phyloP scores from a whole-genome alignment of 805 yeast species.

The Metschnikowia shivogae region DNA sequence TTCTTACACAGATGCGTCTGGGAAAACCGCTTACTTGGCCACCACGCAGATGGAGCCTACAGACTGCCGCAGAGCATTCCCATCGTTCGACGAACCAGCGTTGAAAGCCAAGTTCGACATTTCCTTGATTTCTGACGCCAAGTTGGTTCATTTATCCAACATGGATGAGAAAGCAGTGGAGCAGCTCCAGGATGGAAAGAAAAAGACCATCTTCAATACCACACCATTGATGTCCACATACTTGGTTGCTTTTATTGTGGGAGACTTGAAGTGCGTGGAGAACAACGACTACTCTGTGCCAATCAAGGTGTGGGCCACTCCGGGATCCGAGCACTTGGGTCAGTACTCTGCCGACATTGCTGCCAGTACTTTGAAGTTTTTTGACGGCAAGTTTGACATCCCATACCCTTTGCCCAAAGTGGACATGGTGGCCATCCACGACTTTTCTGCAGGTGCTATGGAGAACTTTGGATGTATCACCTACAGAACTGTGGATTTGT shows the following conservation, averaged over 20 bases:
- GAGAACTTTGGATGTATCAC: conserved; percentile 82
- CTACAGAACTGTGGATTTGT: conserved; percentile 70
- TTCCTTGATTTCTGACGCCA: conserved; percentile 52
- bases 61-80: conserved; percentile 84
- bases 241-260: conserved; percentile 77
- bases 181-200: conserved; percentile 39
- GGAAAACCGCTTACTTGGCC: conserved; percentile 66
- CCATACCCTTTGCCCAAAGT: conserved; percentile 76
- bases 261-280: conserved; percentile 74
- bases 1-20: conserved; percentile 51
- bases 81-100: conserved; percentile 82
- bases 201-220: conserved; percentile 61
- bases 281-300: conserved; percentile 64
- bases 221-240: conserved; percentile 85
- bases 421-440: conserved; percentile 80
- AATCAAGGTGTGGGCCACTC: conserved; percentile 76
- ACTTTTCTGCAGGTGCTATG: conserved; percentile 86
- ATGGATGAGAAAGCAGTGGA: conserved; percentile 58
- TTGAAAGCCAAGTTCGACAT: conserved; percentile 70
- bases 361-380: conserved; percentile 69
- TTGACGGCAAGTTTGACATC: conserved; percentile 68
- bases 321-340: conserved; percentile 70
- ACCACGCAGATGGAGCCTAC: conserved; percentile 87
- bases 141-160: conserved; percentile 61
- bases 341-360: conserved; percentile 70